Evolutionary conservation across 257 asterid species (phyloP).

Genomic region (Solanum acaule): DNA sequence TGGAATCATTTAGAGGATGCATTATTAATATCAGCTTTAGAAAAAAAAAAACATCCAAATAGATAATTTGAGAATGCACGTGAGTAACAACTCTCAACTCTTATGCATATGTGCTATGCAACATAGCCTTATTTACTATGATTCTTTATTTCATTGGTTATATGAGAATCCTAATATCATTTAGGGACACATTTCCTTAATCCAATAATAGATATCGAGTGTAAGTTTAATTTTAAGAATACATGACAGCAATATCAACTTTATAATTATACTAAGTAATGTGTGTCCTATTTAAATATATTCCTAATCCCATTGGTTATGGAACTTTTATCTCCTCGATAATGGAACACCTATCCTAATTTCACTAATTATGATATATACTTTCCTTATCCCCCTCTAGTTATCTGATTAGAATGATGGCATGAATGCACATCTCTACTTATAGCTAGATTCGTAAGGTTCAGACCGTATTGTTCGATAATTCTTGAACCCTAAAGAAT

Average conservation of each 20-base stretch:
- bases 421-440: neutral
- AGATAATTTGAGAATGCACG: neutral
- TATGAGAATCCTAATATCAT: neutral
- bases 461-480: neutral
- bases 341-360: neutral
- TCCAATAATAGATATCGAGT: neutral
- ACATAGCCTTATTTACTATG: neutral
- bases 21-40: neutral
- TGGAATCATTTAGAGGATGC: slow-evolving; percentile 10
- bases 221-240: neutral
- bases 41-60: neutral
- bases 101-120: neutral
- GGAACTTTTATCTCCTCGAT: neutral
- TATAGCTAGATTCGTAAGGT: neutral
- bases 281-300: neutral
- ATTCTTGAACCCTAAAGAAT: neutral
- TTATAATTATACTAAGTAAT: neutral
- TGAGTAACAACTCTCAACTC: neutral
- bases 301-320: neutral
- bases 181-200: neutral
- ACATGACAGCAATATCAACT: neutral
- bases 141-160: neutral
- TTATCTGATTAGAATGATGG: neutral
- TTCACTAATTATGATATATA: neutral
- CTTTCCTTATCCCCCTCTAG: neutral